Conservation (phyloP, 768 basidiomycete genomes). For the Naganishia vaughanmartiniae region DNA sequence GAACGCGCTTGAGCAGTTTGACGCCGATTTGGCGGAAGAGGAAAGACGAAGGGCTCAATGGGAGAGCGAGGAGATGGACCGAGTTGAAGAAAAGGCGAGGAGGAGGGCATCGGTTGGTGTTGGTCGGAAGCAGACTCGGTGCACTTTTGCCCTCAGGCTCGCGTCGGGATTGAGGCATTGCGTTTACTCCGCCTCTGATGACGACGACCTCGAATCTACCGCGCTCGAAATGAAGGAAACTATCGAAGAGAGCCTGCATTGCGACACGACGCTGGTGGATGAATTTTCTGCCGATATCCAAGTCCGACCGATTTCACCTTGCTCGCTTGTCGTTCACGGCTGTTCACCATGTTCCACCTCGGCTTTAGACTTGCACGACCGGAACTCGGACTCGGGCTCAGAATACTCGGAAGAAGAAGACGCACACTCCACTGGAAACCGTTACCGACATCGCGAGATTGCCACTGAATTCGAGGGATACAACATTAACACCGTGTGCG, state of each 20-base stretch:
- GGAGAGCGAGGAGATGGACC: slow-evolving; percentile 40
- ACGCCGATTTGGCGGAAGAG: slow-evolving; percentile 45
- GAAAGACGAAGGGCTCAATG: slow-evolving; percentile 46
- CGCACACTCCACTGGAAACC: not conserved
- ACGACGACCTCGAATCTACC: not conserved
- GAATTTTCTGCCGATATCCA: not conserved
- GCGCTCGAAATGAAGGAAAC: not conserved
- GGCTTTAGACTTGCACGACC: too few relatives aligned
- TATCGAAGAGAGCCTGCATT: not conserved
- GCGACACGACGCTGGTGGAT: not conserved
- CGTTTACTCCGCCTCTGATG: not conserved
- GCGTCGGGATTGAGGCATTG: not conserved
- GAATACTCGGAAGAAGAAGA: not conserved
- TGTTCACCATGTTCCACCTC: too few relatives aligned
- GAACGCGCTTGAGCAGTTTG: slow-evolving; percentile 38
- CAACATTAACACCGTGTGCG: too few relatives aligned
- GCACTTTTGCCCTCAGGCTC: too few relatives aligned
- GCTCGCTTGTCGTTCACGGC: not conserved
- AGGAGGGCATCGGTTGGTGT: slow-evolving; percentile 37
- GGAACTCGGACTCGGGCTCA: not conserved
- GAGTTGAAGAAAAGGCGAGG: slow-evolving; percentile 39
- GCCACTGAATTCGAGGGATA: not conserved
- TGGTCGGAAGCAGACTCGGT: not conserved
- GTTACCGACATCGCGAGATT: not conserved
- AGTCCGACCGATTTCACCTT: slow-evolving; percentile 5